Evolutionary conservation across 2,329 filamentous ascomycete species (phyloP).

Genomic region (Aureobasidium sp.): DNA sequence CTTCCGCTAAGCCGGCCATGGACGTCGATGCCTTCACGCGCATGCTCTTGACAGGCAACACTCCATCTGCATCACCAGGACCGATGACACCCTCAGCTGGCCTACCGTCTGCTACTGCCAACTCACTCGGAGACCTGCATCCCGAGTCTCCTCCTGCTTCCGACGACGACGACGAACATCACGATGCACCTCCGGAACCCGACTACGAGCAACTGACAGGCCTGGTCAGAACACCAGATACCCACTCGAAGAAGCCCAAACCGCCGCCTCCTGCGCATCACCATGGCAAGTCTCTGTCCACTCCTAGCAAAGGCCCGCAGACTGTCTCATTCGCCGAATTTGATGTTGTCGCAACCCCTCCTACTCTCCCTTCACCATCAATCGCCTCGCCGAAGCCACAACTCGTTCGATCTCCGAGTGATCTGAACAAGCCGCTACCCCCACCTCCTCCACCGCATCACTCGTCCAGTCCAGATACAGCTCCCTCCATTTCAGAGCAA

Average conservation of each 20-base stretch:
- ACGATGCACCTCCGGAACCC: slow-evolving; percentile 32
- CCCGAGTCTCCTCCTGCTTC: slow-evolving; percentile 48
- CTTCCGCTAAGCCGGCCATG: slow-evolving; percentile 35
- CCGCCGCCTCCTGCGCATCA: slow-evolving; percentile 66
- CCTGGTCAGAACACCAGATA: slow-evolving; percentile 22
- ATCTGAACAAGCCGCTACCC: slow-evolving; percentile 56
- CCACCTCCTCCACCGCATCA: slow-evolving; percentile 31
- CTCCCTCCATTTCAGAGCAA: neutral
- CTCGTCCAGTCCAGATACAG: neutral
- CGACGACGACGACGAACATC: slow-evolving; percentile 32
- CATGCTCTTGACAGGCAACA: slow-evolving; percentile 62
- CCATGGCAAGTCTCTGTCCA: slow-evolving; percentile 58
- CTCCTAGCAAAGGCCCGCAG: slow-evolving; percentile 31
- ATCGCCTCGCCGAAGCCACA: slow-evolving; percentile 19
- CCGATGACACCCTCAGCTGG: neutral
- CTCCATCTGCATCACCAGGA: slow-evolving; percentile 23
- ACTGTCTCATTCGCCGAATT: slow-evolving; percentile 27
- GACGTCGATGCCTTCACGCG: slow-evolving; percentile 71
- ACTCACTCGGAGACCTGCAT: slow-evolving; percentile 30
- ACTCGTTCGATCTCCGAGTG: slow-evolving; percentile 34
- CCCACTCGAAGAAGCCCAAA: slow-evolving; percentile 35
- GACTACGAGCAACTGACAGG: slow-evolving; percentile 30
- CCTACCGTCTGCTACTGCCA: slow-evolving; percentile 31
- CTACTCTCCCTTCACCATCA: slow-evolving; percentile 14
- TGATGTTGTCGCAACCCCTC: slow-evolving; percentile 21